Evolutionary conservation across 306 rosid species (phyloP).

Genomic region (Prunus kanzakura): DNA sequence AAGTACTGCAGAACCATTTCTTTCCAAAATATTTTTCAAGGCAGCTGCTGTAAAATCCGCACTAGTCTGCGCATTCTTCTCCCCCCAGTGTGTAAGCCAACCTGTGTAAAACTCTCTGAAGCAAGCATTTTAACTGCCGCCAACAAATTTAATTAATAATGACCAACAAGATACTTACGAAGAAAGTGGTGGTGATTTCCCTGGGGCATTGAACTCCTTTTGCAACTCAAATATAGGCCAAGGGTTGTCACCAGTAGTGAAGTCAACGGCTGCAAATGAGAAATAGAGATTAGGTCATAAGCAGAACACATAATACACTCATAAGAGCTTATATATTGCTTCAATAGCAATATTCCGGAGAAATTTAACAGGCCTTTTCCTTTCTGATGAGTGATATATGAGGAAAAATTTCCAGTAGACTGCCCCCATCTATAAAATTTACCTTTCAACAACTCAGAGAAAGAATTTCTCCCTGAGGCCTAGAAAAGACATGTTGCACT

Average conservation of each 20-base stretch:
- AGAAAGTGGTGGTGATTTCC: constrained; percentile 92
- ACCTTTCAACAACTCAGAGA: not conserved
- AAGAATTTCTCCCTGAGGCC: not conserved
- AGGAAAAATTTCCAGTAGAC: not conserved
- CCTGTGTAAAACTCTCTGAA: constrained; percentile 95
- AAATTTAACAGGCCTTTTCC: not conserved
- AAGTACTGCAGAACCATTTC: constrained; percentile 84
- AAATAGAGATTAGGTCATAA: constrained; percentile 22
- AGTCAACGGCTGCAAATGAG: constrained; percentile 76
- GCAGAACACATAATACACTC: constrained; percentile 8
- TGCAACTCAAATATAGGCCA: constrained; percentile 91
- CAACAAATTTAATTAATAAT: constrained; percentile 21
- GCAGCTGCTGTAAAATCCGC: constrained; percentile 74
- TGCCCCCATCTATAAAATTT: not conserved
- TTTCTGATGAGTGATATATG: not conserved
- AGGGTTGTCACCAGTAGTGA: constrained; percentile 73
- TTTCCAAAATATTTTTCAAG: constrained; percentile 63
- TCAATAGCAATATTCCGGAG: not conserved
- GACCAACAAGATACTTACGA: constrained; percentile 52
- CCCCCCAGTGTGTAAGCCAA: constrained; percentile 99
- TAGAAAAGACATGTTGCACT: not conserved
- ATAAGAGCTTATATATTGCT: not conserved
- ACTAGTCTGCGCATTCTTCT: constrained; percentile 57
- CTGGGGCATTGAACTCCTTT: constrained; percentile 85
- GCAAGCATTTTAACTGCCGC: constrained; percentile 24